Base-by-base conservation (phyloP, 129 eudicot genomes). In the Saposhnikovia divaricata region DNA sequence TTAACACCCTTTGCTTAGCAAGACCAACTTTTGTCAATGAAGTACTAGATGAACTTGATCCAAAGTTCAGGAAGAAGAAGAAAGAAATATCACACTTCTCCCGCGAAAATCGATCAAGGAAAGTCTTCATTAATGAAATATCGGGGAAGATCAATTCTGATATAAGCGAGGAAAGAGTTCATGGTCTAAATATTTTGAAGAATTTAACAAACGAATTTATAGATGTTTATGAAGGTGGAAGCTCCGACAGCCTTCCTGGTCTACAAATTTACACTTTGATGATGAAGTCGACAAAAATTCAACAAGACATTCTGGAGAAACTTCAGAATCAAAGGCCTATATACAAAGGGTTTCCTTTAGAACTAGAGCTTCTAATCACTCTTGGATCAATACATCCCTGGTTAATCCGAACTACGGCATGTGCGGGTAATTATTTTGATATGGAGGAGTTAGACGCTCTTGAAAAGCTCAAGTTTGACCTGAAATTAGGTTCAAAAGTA, bases 311-410 rank as follows among this genome's bases (percentile, higher is more conserved):
- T 59, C 81, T 96, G 27, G 42, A 72, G 28, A 89, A 91, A 70
- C 99, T 96, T 80, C 98, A 96, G 76, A 85, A 90, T 10, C 93
- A 84, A 77, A 85, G 97, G 79, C 93, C 91, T 31, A 88, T 82
- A 0, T 89, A 91, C 85, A 90, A 89, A 83, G 98, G 98, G 3
- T 96, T 96, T 65, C 99, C 98, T 0, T 77, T 96, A 40, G 99
- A 96, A 68, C 82, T 92, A 47, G 99, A 96, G 73, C 88, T 96
- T n/a, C 81, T 96, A 55, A 96, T 96, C 80, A 96, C 99, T 14
- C 93, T 96, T 9, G 98, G 98, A 11, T 94, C 99, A 0, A 96
- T 96, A 70, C 99, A 96, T 81, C 99, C 99, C 8, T 96, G 98
- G 96, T 86, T 96, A 90, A 92, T 96, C 78, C 82, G 87, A 84